Conservation (phyloP, 495 filamentous ascomycete genomes). For the Neurospora sp. region DNA sequence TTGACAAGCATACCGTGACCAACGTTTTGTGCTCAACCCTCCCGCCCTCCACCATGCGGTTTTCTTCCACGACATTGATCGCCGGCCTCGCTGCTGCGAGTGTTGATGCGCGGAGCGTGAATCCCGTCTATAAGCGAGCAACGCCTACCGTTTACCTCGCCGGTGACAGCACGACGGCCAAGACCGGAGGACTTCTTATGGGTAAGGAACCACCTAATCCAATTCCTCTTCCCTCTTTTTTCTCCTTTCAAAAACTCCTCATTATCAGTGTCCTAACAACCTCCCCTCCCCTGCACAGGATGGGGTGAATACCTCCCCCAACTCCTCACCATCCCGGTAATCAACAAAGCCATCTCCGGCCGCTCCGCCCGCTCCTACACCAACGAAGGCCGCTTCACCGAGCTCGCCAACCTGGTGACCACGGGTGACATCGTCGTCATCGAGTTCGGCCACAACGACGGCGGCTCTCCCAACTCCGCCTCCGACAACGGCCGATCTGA, state of each 20-base stretch:
- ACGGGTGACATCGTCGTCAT: slow-evolving; percentile 49
- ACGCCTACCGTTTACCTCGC: slow-evolving; percentile 39
- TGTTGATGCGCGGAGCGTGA: not conserved
- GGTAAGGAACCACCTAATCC: not conserved
- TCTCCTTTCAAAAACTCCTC: no score
- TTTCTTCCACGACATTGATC: not conserved
- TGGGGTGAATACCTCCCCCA: slow-evolving; percentile 51
- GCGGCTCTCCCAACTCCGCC: slow-evolving; percentile 42
- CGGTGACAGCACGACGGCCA: slow-evolving; percentile 50
- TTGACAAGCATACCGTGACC: not conserved
- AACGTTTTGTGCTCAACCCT: not conserved
- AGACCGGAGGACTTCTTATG: slow-evolving; percentile 9
- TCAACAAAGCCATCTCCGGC: slow-evolving; percentile 50
- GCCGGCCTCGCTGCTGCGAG: not conserved
- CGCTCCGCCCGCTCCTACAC: slow-evolving; percentile 52
- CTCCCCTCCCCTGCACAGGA: slow-evolving; percentile 18
- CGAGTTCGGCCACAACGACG: slow-evolving; percentile 60
- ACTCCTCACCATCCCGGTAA: slow-evolving; percentile 35
- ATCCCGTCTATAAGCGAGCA: slow-evolving; percentile 5
- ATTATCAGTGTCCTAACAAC: no score
- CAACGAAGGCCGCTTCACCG: slow-evolving; percentile 49
- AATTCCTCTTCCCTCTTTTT: no score
- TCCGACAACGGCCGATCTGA: slow-evolving; percentile 52
- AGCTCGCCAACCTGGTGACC: slow-evolving; percentile 37
- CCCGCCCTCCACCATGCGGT: not conserved